Percentiles rank a stretch among this genome's conserved stretches.
phyloP scores from a whole-genome alignment of 495 filamentous ascomycete genomes.

The Clavariopsis aquatica region DNA sequence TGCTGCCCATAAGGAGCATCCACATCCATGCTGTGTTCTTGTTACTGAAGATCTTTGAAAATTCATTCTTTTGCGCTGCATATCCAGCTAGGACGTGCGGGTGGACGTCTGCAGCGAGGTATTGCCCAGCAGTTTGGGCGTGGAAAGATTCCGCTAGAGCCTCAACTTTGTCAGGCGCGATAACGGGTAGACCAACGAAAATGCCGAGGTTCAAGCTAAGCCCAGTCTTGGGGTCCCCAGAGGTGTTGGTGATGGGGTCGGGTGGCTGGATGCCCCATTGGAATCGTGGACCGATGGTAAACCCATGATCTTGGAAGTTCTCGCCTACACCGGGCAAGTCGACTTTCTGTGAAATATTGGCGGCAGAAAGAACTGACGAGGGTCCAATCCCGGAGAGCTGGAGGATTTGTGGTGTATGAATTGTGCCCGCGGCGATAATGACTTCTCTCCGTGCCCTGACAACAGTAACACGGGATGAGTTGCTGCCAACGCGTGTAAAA shows the following conservation, averaged over 20 bases:
- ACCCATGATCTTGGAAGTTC: slow-evolving; percentile 33
- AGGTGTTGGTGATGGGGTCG: no score
- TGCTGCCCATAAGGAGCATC: no score
- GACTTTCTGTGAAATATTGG: slow-evolving; percentile 8
- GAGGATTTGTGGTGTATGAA: slow-evolving; percentile 26
- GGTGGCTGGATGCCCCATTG: no score
- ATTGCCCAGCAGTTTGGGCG: slow-evolving; percentile 43
- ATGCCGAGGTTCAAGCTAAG: no score
- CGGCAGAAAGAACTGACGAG: slow-evolving; percentile 13
- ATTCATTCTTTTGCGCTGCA: slow-evolving; percentile 49
- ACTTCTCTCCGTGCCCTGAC: slow-evolving; percentile 56
- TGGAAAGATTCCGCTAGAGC: no score
- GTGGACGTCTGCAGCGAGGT: slow-evolving; percentile 46
- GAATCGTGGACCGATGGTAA: no score
- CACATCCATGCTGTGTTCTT: slow-evolving; percentile 45
- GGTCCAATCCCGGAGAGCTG: slow-evolving; percentile 25
- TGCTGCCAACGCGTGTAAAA: no score
- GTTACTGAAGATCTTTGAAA: slow-evolving; percentile 45
- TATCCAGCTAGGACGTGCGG: slow-evolving; percentile 51
- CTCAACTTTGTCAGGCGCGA: no score
- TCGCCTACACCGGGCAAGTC: slow-evolving; percentile 25
- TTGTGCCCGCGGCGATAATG: slow-evolving; percentile 34
- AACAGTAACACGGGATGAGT: no score
- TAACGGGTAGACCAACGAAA: no score
- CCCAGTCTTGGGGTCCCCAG: no score